These are phyloP conservation scores for Paramecium caudatum DNA, from an alignment of 73 alveolate species.

Conservation along the genomic window DNA sequence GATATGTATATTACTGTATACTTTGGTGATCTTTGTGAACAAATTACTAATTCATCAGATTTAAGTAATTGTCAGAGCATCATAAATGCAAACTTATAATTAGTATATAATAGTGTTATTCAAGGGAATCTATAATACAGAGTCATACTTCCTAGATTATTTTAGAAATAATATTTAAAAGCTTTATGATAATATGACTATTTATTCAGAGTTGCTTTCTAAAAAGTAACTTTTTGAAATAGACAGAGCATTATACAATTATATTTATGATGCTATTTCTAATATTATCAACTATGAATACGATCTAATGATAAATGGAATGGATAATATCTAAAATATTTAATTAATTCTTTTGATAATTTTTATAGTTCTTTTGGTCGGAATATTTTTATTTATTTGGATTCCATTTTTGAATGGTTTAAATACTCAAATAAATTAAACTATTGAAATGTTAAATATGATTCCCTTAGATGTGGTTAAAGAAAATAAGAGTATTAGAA, in stretches of 20 bases:
- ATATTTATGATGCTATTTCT: slow-evolving; percentile 4
- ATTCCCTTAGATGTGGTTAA: slow-evolving; percentile 64
- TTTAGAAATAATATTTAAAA: slow-evolving; percentile 34
- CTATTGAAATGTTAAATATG: slow-evolving; percentile 66
- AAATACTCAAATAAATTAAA: slow-evolving; percentile 41
- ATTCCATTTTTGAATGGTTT: slow-evolving; percentile 53
- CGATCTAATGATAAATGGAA: neutral
- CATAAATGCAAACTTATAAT: slow-evolving; percentile 22
- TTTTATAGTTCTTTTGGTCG: slow-evolving; percentile 31
- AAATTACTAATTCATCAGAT: neutral
- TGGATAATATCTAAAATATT: slow-evolving; percentile 43
- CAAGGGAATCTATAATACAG: slow-evolving; percentile 43
- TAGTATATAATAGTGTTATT: neutral
- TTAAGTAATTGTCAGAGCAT: neutral
- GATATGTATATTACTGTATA: slow-evolving; percentile 7
- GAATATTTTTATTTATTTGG: slow-evolving; percentile 37
- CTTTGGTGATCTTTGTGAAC: slow-evolving; percentile 42
- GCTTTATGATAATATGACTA: neutral
- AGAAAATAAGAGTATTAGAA: slow-evolving; percentile 51
- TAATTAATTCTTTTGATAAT: slow-evolving; percentile 10
- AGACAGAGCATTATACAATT: slow-evolving; percentile 37
- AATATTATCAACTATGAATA: slow-evolving; percentile 15
- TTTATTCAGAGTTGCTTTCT: neutral
- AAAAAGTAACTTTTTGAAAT: slow-evolving; percentile 12
- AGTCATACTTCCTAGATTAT: slow-evolving; percentile 8